Percentiles rank a stretch among this genome's conserved stretches.
Evolutionary conservation across 2,329 filamentous ascomycete genomes (phyloP).

Genomic region (Periconia sp.): DNA sequence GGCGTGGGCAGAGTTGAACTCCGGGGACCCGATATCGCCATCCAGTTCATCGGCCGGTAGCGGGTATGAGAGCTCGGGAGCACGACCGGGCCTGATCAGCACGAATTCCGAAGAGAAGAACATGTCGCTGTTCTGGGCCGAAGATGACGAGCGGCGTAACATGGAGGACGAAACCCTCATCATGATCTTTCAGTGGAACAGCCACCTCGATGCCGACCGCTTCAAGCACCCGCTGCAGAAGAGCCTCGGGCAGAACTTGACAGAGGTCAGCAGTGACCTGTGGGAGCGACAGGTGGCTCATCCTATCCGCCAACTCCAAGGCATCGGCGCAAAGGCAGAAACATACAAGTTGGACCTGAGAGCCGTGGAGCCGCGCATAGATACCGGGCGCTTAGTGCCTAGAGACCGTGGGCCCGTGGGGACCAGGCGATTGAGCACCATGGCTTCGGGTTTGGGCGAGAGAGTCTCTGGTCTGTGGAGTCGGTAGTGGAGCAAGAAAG

Average conservation of each 20-base stretch:
- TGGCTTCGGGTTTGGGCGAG: conserved; percentile 26
- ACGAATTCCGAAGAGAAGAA: conserved; percentile 32
- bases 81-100: conserved; percentile 8
- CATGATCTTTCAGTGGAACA: conserved; percentile 35
- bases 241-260: conserved; percentile 26
- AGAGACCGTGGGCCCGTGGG: conserved; percentile 20
- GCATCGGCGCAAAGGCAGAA: conserved; percentile 24
- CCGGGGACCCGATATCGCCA: conserved; percentile 10
- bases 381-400: conserved; percentile 6
- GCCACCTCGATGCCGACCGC: conserved; percentile 24
- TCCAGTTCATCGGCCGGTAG: conserved; percentile 9
- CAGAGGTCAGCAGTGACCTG: conserved; percentile 20
- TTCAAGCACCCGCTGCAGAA: conserved; percentile 32
- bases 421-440: conserved; percentile 25
- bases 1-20: conserved; percentile 31
- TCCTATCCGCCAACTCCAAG: conserved; percentile 26
- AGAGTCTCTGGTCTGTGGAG: conserved; percentile 30
- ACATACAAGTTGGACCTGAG: conserved; percentile 28
- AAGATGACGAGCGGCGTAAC: conserved; percentile 14
- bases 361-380: conserved; percentile 25
- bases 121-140: conserved; percentile 20
- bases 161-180: conserved; percentile 29
- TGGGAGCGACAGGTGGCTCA: conserved; percentile 31
- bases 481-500: conserved; percentile 2
- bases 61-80: conserved; percentile 11